These are phyloP conservation scores for Hamamelis virginiana DNA, from an alignment of 164 flowering plant species.

Conservation along the genomic window DNA sequence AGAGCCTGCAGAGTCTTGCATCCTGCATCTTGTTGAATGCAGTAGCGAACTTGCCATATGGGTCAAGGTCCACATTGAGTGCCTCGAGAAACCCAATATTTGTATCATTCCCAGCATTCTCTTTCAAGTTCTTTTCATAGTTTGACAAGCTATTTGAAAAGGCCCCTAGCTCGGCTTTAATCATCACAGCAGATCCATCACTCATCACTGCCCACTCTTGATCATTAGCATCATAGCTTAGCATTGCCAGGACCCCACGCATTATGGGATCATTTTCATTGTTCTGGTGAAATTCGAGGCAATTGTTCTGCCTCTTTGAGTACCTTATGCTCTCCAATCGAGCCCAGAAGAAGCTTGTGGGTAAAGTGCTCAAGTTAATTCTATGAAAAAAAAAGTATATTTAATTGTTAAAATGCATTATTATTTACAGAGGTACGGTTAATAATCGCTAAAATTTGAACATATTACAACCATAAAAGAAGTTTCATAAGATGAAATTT, in stretches of 20 bases:
- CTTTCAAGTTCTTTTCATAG: no score
- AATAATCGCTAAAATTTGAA: no score
- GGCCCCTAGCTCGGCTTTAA: constrained; percentile 55
- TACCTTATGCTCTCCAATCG: constrained; percentile 67
- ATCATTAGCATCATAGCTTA: constrained; percentile 52
- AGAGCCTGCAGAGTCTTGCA: no score
- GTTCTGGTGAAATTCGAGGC: constrained; percentile 34
- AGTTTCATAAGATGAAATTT: no score
- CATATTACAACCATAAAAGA: no score
- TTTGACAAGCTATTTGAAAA: no score
- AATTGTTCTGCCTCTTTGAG: constrained; percentile 56
- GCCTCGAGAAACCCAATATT: no score
- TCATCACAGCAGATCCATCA: constrained; percentile 40
- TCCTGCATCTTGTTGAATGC: no score
- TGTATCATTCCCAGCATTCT: no score
- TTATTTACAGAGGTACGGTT: background rate
- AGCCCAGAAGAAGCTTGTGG: constrained; percentile 80
- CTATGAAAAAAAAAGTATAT: no score
- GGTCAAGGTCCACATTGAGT: no score
- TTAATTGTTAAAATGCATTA: background rate
- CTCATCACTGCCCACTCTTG: constrained; percentile 56
- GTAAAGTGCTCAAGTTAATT: background rate
- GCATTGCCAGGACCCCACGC: constrained; percentile 46
- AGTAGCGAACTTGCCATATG: no score
- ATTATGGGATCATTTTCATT: constrained; percentile 37